Evolutionary conservation across 1,284 basidiomycete species (phyloP).

Genomic region (Ganoderma sinense): DNA sequence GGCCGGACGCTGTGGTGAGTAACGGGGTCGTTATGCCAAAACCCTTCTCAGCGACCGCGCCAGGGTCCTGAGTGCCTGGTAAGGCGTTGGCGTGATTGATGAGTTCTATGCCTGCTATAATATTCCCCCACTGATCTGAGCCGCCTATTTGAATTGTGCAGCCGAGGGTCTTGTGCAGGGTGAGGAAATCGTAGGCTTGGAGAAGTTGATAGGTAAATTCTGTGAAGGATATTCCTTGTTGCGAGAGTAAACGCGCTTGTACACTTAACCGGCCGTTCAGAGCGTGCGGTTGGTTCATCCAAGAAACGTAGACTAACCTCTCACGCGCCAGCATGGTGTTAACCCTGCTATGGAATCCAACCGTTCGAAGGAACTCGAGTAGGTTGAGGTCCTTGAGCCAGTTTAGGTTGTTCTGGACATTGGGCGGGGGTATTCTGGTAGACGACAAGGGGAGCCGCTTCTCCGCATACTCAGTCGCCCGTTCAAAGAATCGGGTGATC

Average conservation of each 20-base stretch:
- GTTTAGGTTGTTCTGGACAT: conserved; percentile 83
- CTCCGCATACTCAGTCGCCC: conserved; percentile 69
- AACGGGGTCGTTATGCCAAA: conserved; percentile 95
- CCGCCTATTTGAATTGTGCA: conserved; percentile 96
- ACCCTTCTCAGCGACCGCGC: conserved; percentile 50
- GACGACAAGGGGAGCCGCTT: conserved; percentile 39
- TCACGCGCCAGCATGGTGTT: conserved; percentile 93
- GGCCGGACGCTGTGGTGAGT: conserved; percentile 88
- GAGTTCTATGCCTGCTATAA: conserved; percentile 90
- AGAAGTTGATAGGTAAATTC: conserved; percentile 98
- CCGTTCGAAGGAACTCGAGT: conserved; percentile 86
- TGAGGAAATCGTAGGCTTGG: conserved; percentile 95
- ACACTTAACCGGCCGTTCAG: conserved; percentile 62
- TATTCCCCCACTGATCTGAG: conserved; percentile 99
- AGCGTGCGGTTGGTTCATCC: not conserved
- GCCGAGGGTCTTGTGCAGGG: conserved; percentile 70
- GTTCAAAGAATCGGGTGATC: conserved; percentile 76
- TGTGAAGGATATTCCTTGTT: conserved; percentile 92
- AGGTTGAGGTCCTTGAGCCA: conserved; percentile 84
- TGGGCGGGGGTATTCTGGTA: conserved; percentile 40
- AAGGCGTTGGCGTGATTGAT: conserved; percentile 63
- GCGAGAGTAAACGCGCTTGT: conserved; percentile 79
- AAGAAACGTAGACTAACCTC: conserved; percentile 60
- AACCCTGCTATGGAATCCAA: conserved; percentile 85
- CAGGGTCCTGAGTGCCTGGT: conserved; percentile 31